Evolutionary conservation across 176 grass and related monocot genomes (phyloP).

Genomic region (Lolium perenne): DNA sequence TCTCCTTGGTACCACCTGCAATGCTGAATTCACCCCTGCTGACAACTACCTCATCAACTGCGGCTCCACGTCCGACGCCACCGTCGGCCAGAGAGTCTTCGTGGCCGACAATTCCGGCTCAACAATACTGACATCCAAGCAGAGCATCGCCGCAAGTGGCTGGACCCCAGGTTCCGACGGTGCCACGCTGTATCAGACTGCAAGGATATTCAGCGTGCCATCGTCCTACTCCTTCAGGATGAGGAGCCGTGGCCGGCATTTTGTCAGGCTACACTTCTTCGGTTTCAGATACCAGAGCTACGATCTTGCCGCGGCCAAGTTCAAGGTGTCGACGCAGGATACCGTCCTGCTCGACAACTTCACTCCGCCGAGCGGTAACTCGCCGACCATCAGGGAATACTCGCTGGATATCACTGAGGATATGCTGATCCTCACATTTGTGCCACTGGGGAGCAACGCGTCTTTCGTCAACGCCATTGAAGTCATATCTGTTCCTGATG

Average conservation of each 20-base stretch:
- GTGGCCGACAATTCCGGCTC: slow-evolving; percentile 46
- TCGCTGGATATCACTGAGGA: slow-evolving; percentile 68
- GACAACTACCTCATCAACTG: slow-evolving; percentile 90
- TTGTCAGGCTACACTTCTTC: slow-evolving; percentile 79
- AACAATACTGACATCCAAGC: slow-evolving; percentile 35
- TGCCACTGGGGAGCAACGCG: slow-evolving; percentile 54
- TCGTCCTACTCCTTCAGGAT: slow-evolving; percentile 75
- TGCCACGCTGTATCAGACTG: slow-evolving; percentile 57
- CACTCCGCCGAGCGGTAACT: slow-evolving; percentile 43
- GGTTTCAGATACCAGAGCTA: slow-evolving; percentile 61
- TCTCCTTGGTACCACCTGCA: slow-evolving; percentile 38
- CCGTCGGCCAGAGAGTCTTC: slow-evolving; percentile 54
- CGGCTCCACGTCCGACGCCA: slow-evolving; percentile 51
- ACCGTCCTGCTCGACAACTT: slow-evolving; percentile 77
- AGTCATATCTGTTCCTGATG: slow-evolving; percentile 80
- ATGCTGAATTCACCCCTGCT: slow-evolving; percentile 68
- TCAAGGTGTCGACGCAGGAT: slow-evolving; percentile 81
- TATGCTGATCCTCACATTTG: slow-evolving; percentile 72
- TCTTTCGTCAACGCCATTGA: slow-evolving; percentile 84
- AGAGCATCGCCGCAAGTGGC: slow-evolving; percentile 39
- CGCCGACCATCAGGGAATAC: slow-evolving; percentile 68
- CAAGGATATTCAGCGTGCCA: slow-evolving; percentile 54
- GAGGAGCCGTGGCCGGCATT: slow-evolving; percentile 73
- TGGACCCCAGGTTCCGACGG: slow-evolving; percentile 37
- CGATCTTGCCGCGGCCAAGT: slow-evolving; percentile 54